phyloP scores from a whole-genome alignment of 495 filamentous ascomycete genomes.

The Recurvomyces mirabilis region DNA sequence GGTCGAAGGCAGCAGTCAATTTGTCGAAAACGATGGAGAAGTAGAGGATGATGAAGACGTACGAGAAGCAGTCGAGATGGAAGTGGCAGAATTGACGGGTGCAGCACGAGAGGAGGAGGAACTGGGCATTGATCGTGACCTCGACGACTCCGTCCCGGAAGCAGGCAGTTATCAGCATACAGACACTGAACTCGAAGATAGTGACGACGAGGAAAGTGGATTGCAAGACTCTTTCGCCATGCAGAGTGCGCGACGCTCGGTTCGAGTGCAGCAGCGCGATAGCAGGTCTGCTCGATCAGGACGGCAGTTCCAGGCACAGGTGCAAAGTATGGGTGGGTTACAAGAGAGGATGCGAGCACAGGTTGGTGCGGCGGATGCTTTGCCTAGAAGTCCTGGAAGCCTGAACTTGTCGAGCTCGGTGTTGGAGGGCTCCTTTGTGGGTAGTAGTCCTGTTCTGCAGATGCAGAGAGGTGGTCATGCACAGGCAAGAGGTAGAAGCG shows the following conservation, averaged over 20 bases:
- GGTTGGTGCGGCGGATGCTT: slow-evolving; percentile 6
- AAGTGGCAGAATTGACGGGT: slow-evolving; percentile 33
- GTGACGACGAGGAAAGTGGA: slow-evolving; percentile 21
- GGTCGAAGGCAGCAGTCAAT: slow-evolving; percentile 20
- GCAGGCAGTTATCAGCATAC: slow-evolving; percentile 68
- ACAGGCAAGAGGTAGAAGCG: neutral
- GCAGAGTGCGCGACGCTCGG: slow-evolving; percentile 11
- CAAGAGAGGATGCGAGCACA: slow-evolving; percentile 14
- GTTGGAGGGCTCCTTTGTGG: slow-evolving; percentile 22
- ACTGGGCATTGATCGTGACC: slow-evolving; percentile 44
- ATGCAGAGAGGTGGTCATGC: slow-evolving; percentile 1
- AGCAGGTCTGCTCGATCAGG: neutral
- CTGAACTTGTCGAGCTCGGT: slow-evolving; percentile 19
- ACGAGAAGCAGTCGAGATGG: slow-evolving; percentile 27
- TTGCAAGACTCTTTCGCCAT: slow-evolving; percentile 16
- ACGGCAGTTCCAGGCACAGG: neutral
- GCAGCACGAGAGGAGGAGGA: slow-evolving; percentile 37
- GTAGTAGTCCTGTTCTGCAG: slow-evolving; percentile 21
- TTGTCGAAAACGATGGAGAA: slow-evolving; percentile 20
- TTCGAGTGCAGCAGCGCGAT: neutral
- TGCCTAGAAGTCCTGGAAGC: slow-evolving; percentile 18
- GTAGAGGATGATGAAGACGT: slow-evolving; percentile 25
- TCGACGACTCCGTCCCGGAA: slow-evolving; percentile 59
- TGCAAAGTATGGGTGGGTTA: slow-evolving; percentile 1
- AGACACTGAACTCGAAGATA: slow-evolving; percentile 65